Evolutionary conservation across 495 filamentous ascomycete species (phyloP).

Genomic region (Tricharina praecox): DNA sequence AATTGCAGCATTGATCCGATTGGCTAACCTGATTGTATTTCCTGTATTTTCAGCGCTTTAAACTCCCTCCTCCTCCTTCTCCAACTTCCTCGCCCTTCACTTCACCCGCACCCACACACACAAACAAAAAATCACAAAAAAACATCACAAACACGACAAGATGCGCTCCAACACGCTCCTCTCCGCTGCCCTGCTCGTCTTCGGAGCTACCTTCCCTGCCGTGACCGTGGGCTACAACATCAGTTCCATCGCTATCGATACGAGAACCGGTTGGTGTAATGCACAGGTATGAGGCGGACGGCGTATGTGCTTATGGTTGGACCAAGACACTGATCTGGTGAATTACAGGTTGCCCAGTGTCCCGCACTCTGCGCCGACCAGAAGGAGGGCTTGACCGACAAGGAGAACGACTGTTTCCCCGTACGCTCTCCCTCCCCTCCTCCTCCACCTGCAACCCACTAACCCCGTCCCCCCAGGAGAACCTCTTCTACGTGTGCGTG

Average conservation of each 20-base stretch:
- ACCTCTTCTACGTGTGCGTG: conserved; percentile 11
- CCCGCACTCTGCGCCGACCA: conserved; percentile 47
- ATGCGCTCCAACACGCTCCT: conserved; percentile 6
- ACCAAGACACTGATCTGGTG: conserved; percentile 47
- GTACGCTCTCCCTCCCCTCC: too few relatives aligned
- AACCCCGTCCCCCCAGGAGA: conserved; percentile 5
- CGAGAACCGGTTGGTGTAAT: not conserved
- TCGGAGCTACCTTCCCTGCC: conserved; percentile 9
- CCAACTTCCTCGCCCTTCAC: not conserved
- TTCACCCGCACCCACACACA: conserved; percentile 6
- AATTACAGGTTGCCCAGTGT: conserved; percentile 38
- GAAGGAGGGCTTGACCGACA: conserved; percentile 2
- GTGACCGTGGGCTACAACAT: conserved; percentile 12
- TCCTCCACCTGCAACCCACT: too few relatives aligned
- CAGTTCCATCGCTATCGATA: not conserved
- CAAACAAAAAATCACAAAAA: conserved; percentile 3
- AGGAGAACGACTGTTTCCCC: conserved; percentile 20
- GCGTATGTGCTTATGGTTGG: too few relatives aligned
- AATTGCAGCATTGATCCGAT: too few relatives aligned
- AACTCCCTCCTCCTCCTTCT: too few relatives aligned
- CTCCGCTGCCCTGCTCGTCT: conserved; percentile 10
- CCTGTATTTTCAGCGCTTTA: too few relatives aligned
- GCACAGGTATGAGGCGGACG: conserved; percentile 1
- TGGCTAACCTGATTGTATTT: too few relatives aligned
- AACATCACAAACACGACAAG: too few relatives aligned